These are phyloP conservation scores for Pseudocercospora fijiensis DNA, from an alignment of 2,329 filamentous ascomycete species.

Conservation along the genomic window DNA sequence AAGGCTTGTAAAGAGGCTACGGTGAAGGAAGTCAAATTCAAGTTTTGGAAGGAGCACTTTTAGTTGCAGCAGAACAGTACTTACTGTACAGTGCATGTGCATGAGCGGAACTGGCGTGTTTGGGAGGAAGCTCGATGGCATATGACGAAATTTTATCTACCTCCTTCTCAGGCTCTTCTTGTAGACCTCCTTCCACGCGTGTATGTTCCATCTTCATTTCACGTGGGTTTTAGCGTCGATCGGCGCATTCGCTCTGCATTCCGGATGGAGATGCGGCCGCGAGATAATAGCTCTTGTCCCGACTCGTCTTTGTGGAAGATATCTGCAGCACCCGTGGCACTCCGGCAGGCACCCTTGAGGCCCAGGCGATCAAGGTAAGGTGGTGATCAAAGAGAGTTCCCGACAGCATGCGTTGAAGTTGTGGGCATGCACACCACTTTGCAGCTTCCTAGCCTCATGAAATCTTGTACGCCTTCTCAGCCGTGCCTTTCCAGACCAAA, in stretches of 20 bases:
- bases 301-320: neutral
- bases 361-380: neutral
- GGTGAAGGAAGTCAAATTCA: slow-evolving; percentile 79
- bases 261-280: neutral
- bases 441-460: slow-evolving; percentile 12
- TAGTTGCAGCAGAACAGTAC: slow-evolving; percentile 24
- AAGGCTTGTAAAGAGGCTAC: slow-evolving; percentile 73
- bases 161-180: neutral
- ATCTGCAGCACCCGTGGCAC: neutral
- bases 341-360: neutral
- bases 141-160: neutral
- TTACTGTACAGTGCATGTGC: neutral
- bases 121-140: neutral
- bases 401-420: neutral
- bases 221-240: no score
- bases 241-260: no score
- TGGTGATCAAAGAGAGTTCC: no score
- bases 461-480: slow-evolving; percentile 65
- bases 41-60: slow-evolving; percentile 97
- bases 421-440: neutral
- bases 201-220: no score
- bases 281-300: neutral
- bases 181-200: no score
- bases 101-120: neutral
- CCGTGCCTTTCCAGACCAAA: slow-evolving; percentile 71